Evolutionary conservation across 2,329 filamentous ascomycete genomes (phyloP), one percentile per base, ranked within the genome.

Genomic region (Hypoxylon sp.): DNA sequence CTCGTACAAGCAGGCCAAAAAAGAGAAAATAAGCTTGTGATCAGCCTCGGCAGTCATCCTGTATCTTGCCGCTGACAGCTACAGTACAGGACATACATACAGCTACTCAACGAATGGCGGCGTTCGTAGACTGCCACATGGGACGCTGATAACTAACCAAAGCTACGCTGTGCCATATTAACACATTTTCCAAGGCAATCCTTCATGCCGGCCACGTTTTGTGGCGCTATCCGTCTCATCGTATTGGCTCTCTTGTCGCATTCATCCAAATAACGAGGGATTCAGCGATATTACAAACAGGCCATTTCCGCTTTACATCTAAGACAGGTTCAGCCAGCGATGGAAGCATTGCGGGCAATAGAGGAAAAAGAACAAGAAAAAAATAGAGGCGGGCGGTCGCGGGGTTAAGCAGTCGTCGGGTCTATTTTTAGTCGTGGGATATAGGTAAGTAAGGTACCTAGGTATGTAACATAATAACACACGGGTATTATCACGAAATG

Each of bases 401-500:
- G 67, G 67, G 67, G 67, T 69, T 49, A 51, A 63, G 65, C 50
- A 43, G 49, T 49, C 30, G 34, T 60, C 56, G 55, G 49, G 51
- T 69, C 67, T 69, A 69, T 69, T 69, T 69, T 69, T 69, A 69
- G 67, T 32, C 14, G 2, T 59, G 30, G 30, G 51, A 32, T 43
- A 43, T 21, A 17, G n/a, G n/a, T n/a, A n/a, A n/a, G n/a, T n/a
- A n/a, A n/a, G n/a, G n/a, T n/a, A 10, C 25, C 1, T 25, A 25
- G 25, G 46, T 45, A 64, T 67, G 63, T 57, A 62, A 62, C 57
- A 60, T 68, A 70, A 70, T 65, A 68, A 23, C 5, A 63, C 55
- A 68, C 68, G 68, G 65, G 59, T 65, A 63, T 70, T 70, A 65
- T 70, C 53, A 67, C 50, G 53, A 59, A 62, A 50, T 28, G 60